Percentiles rank a stretch among this genome's conserved stretches.
These are phyloP conservation scores for Ogataea dorogensis DNA, from an alignment of 805 yeast species.

Conservation along the genomic window DNA sequence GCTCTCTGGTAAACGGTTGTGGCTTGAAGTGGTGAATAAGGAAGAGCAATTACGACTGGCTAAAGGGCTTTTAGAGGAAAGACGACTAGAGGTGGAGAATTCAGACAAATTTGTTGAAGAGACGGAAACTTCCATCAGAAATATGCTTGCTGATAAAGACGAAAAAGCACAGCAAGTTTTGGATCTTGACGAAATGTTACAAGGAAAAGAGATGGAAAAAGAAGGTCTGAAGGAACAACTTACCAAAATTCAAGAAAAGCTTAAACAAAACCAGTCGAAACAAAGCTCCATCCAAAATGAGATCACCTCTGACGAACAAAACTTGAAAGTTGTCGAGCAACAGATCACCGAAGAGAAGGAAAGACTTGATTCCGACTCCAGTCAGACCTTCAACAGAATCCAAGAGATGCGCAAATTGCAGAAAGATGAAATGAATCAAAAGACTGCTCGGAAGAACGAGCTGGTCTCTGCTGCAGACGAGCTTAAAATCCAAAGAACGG, in stretches of 20 bases:
- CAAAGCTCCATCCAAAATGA: conserved; percentile 23
- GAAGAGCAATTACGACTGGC: conserved; percentile 28
- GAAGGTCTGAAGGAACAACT: conserved; percentile 18
- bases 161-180: conserved; percentile 15
- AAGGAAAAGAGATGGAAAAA: conserved; percentile 13
- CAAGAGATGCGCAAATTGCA: conserved; percentile 18
- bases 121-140: conserved; percentile 11
- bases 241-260: conserved; percentile 20
- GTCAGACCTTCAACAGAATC: conserved; percentile 42
- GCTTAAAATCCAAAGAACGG: conserved; percentile 16
- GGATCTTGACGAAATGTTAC: conserved; percentile 19
- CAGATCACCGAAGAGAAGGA: conserved; percentile 34
- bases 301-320: conserved; percentile 17
- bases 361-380: conserved; percentile 41
- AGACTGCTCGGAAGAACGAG: conserved; percentile 20
- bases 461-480: conserved; percentile 8
- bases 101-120: conserved; percentile 21
- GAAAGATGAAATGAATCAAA: conserved; percentile 10
- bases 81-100: conserved; percentile 19
- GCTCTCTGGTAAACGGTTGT: conserved; percentile 47
- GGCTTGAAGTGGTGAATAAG: conserved; percentile 41
- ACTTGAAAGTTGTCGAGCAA: conserved; percentile 27
- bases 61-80: conserved; percentile 14
- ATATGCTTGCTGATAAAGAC: conserved; percentile 17
- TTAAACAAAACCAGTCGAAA: conserved; percentile 25